Base-by-base conservation (phyloP, 805 yeast genomes). In the Sugiyamaella chiloensis region DNA sequence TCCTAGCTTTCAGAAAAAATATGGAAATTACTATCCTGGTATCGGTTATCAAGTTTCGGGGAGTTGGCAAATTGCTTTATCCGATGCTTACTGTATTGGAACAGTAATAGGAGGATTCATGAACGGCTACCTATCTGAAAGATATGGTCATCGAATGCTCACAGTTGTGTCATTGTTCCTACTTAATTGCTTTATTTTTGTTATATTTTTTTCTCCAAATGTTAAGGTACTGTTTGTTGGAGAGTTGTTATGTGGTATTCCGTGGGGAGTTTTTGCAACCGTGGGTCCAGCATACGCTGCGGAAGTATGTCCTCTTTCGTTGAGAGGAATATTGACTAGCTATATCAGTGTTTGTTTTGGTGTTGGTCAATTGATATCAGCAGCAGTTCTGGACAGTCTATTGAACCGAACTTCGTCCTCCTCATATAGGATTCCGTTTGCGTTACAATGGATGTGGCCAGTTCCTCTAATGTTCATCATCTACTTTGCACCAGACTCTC, bases 401-500 rank as follows among this genome's bases (percentile, higher is more conserved):
- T 54, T 41, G 41, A 29, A 46, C 39, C 58, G 51, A 43, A 49
- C 47, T 3, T 44, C 61, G 21, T 58, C 66, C 20, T 52, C 68
- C 63, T 71, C 78, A 8, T 79, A 75, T 60, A 66, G 70, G 44
- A 66, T 76, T 40, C 81, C 83, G 7, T 77, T 74, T 59, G 82
- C 78, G 2, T 49, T 78, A 8, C 84, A 79, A 62, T 79, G 83
- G 83, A 61, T 70, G 5, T 79, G 81, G 81, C 76, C 80, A 5
- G 56, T 71, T 16, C 80, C 79, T 27, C 59, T 78, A 24, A 55
- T 69, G 19, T 57, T 73, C 3, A 48, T 17, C 14, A 40, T 47
- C 12, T 37, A 16, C 32, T 73, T 79, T 34, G 82, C 82, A 5
- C 60, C 59, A 6, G 81, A 77, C 48, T 74, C 79, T 5, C 81